Evolutionary conservation across 139 green algal species (phyloP).

Genomic region (Choricystis sp.): DNA sequence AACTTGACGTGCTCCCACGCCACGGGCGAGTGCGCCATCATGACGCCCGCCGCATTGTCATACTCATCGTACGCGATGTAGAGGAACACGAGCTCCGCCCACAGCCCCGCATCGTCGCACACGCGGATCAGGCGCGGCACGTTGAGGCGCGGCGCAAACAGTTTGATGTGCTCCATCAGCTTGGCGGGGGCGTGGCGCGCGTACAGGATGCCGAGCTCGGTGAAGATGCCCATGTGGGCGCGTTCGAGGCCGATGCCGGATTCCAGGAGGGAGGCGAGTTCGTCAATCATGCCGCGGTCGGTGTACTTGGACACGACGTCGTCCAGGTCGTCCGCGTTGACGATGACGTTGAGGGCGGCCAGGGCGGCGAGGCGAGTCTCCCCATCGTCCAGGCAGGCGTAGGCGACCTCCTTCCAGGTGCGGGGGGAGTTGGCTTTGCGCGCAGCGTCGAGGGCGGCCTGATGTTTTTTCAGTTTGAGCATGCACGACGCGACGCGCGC

Average conservation of each 20-base stretch:
- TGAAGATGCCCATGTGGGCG: constrained; percentile 99
- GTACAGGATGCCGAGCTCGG: constrained; percentile 86
- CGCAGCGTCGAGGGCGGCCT: constrained; percentile 84
- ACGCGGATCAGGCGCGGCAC: constrained; percentile 92
- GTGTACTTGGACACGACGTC: constrained; percentile 85
- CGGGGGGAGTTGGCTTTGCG: constrained; percentile 87
- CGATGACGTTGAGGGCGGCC: constrained; percentile 96
- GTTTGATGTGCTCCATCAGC: constrained; percentile 99
- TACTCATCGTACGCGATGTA: constrained; percentile 97
- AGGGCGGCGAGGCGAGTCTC: constrained; percentile 96
- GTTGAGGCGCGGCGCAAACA: constrained; percentile 92
- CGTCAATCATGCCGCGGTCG: constrained; percentile 67
- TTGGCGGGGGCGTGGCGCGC: constrained; percentile 52
- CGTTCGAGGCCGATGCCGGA: constrained; percentile 90
- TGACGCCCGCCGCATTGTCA: constrained; percentile 85
- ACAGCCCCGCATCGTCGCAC: constrained; percentile 89
- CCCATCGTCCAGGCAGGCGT: constrained; percentile 87
- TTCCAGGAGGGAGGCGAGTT: constrained; percentile 94
- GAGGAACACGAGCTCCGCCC: constrained; percentile 91
- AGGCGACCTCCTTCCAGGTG: constrained; percentile 97
- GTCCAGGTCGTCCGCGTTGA: constrained; percentile 95
- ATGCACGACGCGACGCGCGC: constrained; percentile 77
- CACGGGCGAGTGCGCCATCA: constrained; percentile 82
- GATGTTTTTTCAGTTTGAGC: constrained; percentile 75
- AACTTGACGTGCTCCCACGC: constrained; percentile 96